Evolutionary conservation across 192 early-diverging fungal species (phyloP).

Genomic region (Mortierella hygrophila): DNA sequence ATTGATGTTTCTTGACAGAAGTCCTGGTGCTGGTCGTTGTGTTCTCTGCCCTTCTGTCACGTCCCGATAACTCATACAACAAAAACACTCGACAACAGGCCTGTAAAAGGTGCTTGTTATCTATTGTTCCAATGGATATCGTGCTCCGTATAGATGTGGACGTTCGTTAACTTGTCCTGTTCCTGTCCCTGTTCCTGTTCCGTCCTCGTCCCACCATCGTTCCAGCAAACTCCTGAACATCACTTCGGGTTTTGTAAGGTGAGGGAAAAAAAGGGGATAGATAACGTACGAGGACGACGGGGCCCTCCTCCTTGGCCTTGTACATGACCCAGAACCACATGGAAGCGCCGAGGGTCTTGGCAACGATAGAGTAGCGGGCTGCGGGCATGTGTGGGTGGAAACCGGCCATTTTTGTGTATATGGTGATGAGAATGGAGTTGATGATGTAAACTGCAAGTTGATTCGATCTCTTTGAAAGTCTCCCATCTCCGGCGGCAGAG

Average conservation of each 20-base stretch:
- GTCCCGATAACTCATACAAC: too few relatives aligned
- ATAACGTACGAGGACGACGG: slow-evolving; percentile 72
- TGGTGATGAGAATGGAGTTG: slow-evolving; percentile 17
- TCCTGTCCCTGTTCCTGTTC: too few relatives aligned
- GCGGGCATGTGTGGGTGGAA: slow-evolving; percentile 67
- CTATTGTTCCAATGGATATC: too few relatives aligned
- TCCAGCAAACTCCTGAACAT: background rate
- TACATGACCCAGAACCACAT: slow-evolving; percentile 93
- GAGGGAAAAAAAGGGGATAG: background rate
- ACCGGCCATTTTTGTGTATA: slow-evolving; percentile 60
- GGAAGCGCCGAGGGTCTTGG: slow-evolving; percentile 76
- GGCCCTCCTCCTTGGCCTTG: slow-evolving; percentile 80
- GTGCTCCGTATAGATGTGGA: too few relatives aligned
- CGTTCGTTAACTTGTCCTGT: too few relatives aligned
- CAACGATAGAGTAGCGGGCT: slow-evolving; percentile 65
- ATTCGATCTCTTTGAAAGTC: background rate
- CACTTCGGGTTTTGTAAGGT: background rate
- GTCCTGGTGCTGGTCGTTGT: too few relatives aligned
- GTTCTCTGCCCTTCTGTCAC: too few relatives aligned
- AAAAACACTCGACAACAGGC: too few relatives aligned
- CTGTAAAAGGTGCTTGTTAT: too few relatives aligned
- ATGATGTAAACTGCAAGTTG: slow-evolving; percentile 15
- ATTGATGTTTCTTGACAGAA: too few relatives aligned
- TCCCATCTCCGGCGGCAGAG: background rate
- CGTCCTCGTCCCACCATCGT: too few relatives aligned